Conservation (phyloP, 768 basidiomycete species). For the Xerocomus brunneocitrinus region DNA sequence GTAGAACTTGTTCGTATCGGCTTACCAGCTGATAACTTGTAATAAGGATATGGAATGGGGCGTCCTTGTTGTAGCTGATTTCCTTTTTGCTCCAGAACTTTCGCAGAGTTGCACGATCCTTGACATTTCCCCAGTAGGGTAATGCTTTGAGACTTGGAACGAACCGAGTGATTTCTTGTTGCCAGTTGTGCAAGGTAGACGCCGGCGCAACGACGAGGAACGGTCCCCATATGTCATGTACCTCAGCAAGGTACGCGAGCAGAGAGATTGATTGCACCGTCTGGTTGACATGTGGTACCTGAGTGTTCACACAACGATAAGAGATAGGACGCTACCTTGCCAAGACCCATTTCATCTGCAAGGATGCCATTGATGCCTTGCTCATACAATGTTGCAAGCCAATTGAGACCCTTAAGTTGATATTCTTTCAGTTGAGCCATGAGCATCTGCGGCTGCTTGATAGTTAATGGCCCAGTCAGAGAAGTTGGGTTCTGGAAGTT, state of each 20-base stretch:
- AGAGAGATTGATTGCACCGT: conserved; percentile 98
- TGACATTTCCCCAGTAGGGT: conserved; percentile 98
- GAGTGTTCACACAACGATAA: background rate
- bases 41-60: conserved; percentile 94
- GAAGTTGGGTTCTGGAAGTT: conserved; percentile 99
- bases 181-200: conserved; percentile 98
- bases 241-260: conserved; percentile 92
- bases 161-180: conserved; percentile 95
- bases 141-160: conserved; percentile 90
- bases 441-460: conserved; percentile 92
- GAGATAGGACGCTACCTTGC: conserved; percentile 51
- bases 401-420: conserved; percentile 95
- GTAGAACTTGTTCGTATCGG: conserved; percentile 5
- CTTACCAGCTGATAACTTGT: conserved; percentile 93
- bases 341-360: conserved; percentile 98
- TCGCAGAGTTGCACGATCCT: conserved; percentile 88
- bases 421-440: conserved; percentile 98
- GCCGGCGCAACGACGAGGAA: conserved; percentile 97
- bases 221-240: conserved; percentile 98
- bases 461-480: conserved; percentile 74
- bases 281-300: conserved; percentile 33
- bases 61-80: conserved; percentile 90
- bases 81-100: conserved; percentile 99
- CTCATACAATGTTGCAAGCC: conserved; percentile 96
- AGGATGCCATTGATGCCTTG: conserved; percentile 99